A percentile compares a stretch with the other conserved stretches of the same genome.
Conservation (phyloP, 768 basidiomycete genomes). For the Mycena maculata region DNA sequence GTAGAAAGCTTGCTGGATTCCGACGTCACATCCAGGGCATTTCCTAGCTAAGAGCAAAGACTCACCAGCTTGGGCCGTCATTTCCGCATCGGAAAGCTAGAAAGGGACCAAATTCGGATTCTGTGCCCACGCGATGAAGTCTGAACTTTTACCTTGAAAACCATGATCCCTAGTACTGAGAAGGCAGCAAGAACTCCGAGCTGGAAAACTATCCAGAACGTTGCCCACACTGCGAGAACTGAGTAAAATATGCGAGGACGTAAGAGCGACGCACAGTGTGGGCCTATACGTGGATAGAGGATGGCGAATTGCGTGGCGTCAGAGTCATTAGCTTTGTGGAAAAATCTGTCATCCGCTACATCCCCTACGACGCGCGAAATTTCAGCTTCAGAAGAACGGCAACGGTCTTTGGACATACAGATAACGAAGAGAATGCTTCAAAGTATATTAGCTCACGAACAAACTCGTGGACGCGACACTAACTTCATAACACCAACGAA, state of each 20-base stretch:
- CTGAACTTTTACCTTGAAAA: slow-evolving; percentile 74
- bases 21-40: not conserved
- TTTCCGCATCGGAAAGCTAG: slow-evolving; percentile 66
- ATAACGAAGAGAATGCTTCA: slow-evolving; percentile 85
- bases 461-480: slow-evolving; percentile 38
- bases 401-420: slow-evolving; percentile 61
- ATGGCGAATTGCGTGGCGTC: slow-evolving; percentile 91
- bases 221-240: slow-evolving; percentile 76
- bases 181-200: slow-evolving; percentile 80
- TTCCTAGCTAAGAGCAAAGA: slow-evolving; percentile 4
- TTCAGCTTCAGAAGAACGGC: slow-evolving; percentile 1
- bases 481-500: slow-evolving; percentile 90
- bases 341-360: slow-evolving; percentile 93
- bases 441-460: slow-evolving; percentile 17
- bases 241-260: not conserved
- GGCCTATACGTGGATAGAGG: slow-evolving; percentile 74
- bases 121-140: slow-evolving; percentile 21
- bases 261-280: slow-evolving; percentile 68
- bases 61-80: slow-evolving; percentile 81
- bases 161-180: slow-evolving; percentile 80
- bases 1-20: slow-evolving; percentile 68
- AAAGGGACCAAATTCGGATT: slow-evolving; percentile 20
- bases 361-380: slow-evolving; percentile 71
- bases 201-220: slow-evolving; percentile 87
- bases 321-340: slow-evolving; percentile 93